Evolutionary conservation across 805 yeast genomes (phyloP), one percentile per base, ranked within the genome.

Genomic region (Tetrapisispora nanseiensis): DNA sequence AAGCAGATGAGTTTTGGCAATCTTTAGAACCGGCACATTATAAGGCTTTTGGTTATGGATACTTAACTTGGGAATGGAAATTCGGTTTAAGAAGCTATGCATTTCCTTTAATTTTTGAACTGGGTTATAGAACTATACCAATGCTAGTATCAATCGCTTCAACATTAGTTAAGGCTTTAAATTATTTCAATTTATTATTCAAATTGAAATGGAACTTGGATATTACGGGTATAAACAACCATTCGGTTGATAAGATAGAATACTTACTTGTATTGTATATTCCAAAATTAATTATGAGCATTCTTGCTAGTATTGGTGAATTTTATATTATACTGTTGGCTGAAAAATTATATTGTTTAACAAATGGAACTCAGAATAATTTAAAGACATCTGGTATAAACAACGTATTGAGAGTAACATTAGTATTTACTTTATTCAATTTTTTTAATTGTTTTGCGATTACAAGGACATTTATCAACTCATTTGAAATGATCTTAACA

Each of bases 1-100:
- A 92, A 60, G 90, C 98, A 0, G 99, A 92, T 61, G 99, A 92
- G 62, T 92, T 72, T 63, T 92, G 81, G 78, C 99, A 92, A 62
- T 70, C 89, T 0, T 65, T 92, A 40, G 98, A 92, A 55, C 95
- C 96, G 0, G 98, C 97, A 0, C 95, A 87, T 60, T 44, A 55
- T 4, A 65, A 71, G 29, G 81, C 82, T 0, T 86, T 70, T 58
- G 89, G 92, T 2, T 81, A 80, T 48, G 98, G 98, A 0, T 75
- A 76, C 51, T 57, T 78, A 29, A 86, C 97, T 0, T 92, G 99
- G 99, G 99, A 92, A 62, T 92, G 98, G 98, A 58, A 64, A 20
- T 67, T 70, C 37, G 80, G 79, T 0, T 63, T 92, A 4, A 64
- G 99, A 46, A 81, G 95, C 9, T 80, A 84, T 41, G 61, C 82